Evolutionary conservation across 2,329 filamentous ascomycete species (phyloP), one percentile per base, ranked within the genome.

Genomic region (Colletotrichum sansevieriae): DNA sequence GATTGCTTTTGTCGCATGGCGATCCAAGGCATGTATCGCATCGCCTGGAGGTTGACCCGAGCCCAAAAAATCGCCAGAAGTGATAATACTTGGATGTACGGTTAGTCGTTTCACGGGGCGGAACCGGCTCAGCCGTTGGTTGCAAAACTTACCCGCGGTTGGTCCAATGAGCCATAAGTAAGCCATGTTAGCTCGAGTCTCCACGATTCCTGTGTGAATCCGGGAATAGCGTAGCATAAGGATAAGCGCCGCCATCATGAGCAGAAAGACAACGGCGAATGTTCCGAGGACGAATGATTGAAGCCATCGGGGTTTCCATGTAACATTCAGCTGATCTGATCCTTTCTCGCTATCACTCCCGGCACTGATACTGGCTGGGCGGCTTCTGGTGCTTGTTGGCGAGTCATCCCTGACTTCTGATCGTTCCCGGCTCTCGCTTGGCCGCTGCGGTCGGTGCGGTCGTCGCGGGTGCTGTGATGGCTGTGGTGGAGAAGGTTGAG

Each of bases 21-120:
- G 10, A 63, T 52, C 59, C 64, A 67, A 3, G 64, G 64, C 59
- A 58, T 63, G 25, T 63, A 58, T 20, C 54, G 41, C 51, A 63
- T 63, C 22, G 64, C 44, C 13, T 67, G 64, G 1, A 63, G 25
- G 15, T 67, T 59, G 8, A 67, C 64, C 13, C 64, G 62, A 3
- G 64, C 43, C 64, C 64, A 67, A 10, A 57, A 20, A 3, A 63
- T 22, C 1, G 64, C 25, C 18, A 57, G 10, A 9, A 67, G 29
- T 5, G 64, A 51, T 2, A 67, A 2, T 1, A 57, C 64, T 63
- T 10, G n/a, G 13, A 25, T 2, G 12, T 2, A 29, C 10, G 9
- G 35, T 35, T 11, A 22, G 25, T 33, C 8, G 2, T 8, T 1
- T 13, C 12, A 41, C 12, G 22, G 5, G n/a, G 18, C 4, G 29